Evolutionary conservation across 257 asterid genomes (phyloP).

Genomic region (Plantago major): DNA sequence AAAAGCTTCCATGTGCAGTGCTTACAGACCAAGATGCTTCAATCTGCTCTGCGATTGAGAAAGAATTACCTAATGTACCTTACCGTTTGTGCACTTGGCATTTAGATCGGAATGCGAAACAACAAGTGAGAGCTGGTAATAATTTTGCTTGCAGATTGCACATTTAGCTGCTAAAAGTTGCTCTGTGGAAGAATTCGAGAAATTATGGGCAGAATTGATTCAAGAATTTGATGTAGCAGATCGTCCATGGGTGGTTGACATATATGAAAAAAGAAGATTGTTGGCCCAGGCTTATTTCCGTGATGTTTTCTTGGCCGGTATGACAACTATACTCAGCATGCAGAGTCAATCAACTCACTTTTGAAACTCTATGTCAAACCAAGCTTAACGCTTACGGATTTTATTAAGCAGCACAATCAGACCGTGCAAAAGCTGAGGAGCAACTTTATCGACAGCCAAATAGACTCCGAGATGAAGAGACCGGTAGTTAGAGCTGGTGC

Average conservation of each 20-base stretch:
- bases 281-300: background rate
- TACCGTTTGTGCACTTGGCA: no score
- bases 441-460: background rate
- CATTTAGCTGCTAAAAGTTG: background rate
- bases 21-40: no score
- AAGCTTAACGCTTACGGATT: background rate
- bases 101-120: no score
- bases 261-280: background rate
- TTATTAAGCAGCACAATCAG: background rate
- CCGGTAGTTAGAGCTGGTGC: background rate
- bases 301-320: background rate
- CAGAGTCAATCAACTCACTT: conserved; percentile 1
- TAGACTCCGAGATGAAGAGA: background rate
- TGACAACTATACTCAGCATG: background rate
- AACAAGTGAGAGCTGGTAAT: no score
- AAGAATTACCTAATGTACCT: no score
- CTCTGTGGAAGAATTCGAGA: background rate
- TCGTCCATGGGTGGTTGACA: background rate
- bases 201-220: background rate
- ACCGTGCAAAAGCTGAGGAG: background rate
- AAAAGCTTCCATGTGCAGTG: no score
- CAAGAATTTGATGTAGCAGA: background rate
- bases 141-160: no score
- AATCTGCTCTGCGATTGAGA: no score
- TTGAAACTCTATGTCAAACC: background rate